A percentile compares a stretch with the other conserved stretches of the same genome.
Conservation (phyloP, 352 stramenopile genomes). For the Halophytophthora polymorphica region DNA sequence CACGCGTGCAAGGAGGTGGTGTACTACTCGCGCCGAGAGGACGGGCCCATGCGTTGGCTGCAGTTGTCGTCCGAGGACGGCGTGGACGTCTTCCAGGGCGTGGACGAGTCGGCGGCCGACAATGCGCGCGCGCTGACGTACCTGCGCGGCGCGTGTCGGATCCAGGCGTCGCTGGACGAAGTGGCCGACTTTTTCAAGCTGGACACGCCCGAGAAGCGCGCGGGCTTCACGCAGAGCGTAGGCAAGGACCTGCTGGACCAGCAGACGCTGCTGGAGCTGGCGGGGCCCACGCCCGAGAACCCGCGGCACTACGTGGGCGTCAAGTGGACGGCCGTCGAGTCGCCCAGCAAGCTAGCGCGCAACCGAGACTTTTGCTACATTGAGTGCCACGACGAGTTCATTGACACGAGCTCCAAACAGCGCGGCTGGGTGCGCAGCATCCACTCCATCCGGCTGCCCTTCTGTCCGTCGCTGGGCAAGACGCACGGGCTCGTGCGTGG, state of each 20-base stretch:
- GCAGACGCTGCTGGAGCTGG: conserved; percentile 69
- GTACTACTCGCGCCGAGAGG: conserved; percentile 67
- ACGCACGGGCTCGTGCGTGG: conserved; percentile 64
- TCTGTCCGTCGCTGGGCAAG: conserved; percentile 55
- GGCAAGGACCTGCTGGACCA: conserved; percentile 80
- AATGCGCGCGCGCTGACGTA: conserved; percentile 55
- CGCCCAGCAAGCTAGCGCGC: conserved; percentile 64
- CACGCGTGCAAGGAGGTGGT: conserved; percentile 84
- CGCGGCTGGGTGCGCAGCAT: conserved; percentile 75
- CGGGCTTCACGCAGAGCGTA: conserved; percentile 65
- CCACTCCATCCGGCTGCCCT: conserved; percentile 76
- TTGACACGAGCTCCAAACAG: conserved; percentile 63
- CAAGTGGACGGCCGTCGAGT: conserved; percentile 82
- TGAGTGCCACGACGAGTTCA: conserved; percentile 83
- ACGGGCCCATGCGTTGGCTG: conserved; percentile 79
- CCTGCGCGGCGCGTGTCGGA: conserved; percentile 57
- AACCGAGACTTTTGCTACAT: conserved; percentile 85
- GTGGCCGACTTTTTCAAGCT: conserved; percentile 80
- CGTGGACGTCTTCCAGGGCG: conserved; percentile 74
- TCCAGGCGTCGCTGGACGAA: conserved; percentile 78
- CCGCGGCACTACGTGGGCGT: conserved; percentile 81
- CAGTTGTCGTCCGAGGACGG: conserved; percentile 64
- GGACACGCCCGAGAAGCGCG: conserved; percentile 67
- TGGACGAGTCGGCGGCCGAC: conserved; percentile 35
- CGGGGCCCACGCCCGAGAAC: conserved; percentile 59